Percentiles rank a stretch among this genome's conserved stretches.
Conservation (phyloP, 2,329 filamentous ascomycete species). For the Mycocentrospora acerina region DNA sequence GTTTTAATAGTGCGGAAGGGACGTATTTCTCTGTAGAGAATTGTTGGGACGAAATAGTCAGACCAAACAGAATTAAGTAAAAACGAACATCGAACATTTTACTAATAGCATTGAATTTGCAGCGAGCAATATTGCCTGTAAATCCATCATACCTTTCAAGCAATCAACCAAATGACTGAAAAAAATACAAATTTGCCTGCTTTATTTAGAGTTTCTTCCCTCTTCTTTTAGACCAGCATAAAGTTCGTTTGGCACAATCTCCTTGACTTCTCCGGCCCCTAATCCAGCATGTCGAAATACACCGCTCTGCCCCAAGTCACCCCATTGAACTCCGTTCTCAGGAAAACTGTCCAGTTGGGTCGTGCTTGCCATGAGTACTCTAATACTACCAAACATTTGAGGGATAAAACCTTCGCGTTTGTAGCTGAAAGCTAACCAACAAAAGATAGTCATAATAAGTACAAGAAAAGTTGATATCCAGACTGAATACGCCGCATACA, state of each 20-base stretch:
- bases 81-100: no score
- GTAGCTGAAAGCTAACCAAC: constrained; percentile 36
- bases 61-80: no score
- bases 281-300: constrained; percentile 31
- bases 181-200: no score
- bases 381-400: constrained; percentile 38
- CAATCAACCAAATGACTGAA: no score
- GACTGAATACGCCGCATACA: constrained; percentile 18
- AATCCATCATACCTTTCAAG: no score
- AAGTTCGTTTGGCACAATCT: constrained; percentile 30
- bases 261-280: constrained; percentile 22
- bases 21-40: no score
- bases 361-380: constrained; percentile 29
- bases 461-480: constrained; percentile 30
- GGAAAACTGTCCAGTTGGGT: constrained; percentile 32
- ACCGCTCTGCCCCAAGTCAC: constrained; percentile 23
- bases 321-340: constrained; percentile 24
- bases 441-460: constrained; percentile 31
- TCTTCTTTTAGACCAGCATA: constrained; percentile 22
- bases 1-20: no score
- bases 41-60: no score
- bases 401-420: constrained; percentile 35
- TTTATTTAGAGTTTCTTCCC: no score
- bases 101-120: no score
- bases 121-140: no score